These are phyloP conservation scores for Aspergillus sp. DNA, from an alignment of 2,329 filamentous ascomycete species.

Conservation along the genomic window DNA sequence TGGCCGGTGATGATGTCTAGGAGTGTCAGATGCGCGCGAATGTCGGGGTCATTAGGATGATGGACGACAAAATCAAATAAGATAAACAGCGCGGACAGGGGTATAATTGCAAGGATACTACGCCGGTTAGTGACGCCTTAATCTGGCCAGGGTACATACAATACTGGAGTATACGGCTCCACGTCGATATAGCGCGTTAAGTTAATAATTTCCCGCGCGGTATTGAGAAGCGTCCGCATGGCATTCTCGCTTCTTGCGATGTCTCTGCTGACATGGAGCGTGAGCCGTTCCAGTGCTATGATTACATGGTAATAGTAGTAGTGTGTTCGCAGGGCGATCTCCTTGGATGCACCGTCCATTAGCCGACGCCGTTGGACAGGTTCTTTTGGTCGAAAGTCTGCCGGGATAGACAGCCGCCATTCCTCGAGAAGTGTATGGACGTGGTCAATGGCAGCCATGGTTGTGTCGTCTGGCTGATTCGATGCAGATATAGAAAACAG, in stretches of 20 bases:
- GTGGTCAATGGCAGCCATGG: constrained; percentile 22
- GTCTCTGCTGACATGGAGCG: constrained; percentile 23
- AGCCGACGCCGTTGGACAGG: neutral
- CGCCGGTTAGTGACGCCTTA: too few species aligned
- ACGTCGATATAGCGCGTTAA: neutral
- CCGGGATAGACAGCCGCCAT: constrained; percentile 33
- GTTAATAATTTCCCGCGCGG: constrained; percentile 34
- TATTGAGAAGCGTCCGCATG: constrained; percentile 30
- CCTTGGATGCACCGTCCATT: constrained; percentile 12
- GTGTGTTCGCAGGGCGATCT: constrained; percentile 27
- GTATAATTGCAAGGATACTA: constrained; percentile 34
- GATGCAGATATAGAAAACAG: constrained; percentile 39
- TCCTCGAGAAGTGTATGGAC: constrained; percentile 28
- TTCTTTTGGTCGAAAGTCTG: constrained; percentile 28
- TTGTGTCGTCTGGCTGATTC: constrained; percentile 14
- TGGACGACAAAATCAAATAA: constrained; percentile 46
- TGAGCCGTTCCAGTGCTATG: constrained; percentile 33
- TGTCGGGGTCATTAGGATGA: constrained; percentile 37
- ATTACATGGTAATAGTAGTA: constrained; percentile 33
- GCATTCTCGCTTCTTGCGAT: constrained; percentile 3
- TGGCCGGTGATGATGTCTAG: constrained; percentile 46
- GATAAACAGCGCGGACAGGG: constrained; percentile 41
- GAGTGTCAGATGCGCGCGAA: constrained; percentile 37
- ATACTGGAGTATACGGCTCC: constrained; percentile 31
- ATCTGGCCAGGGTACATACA: constrained; percentile 24